Base-by-base conservation (phyloP, 2,329 filamentous ascomycete genomes). In the Dactylellina cionopaga region DNA sequence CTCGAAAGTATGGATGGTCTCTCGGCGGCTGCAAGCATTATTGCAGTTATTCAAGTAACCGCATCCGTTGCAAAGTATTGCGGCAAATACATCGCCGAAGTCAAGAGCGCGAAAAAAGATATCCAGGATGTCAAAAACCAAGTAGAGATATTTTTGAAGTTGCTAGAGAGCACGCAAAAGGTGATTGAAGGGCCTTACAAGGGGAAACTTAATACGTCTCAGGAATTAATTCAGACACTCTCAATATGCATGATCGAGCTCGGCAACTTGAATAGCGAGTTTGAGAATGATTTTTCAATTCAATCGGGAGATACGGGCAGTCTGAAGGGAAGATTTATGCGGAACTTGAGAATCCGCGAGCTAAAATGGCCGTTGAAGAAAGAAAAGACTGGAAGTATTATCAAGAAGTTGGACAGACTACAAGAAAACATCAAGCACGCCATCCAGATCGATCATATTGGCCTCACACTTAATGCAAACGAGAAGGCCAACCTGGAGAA, bases 11-110 rank as follows among this genome's bases (percentile, higher is more conserved):
- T 63, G 52, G 52, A 68, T 33, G 52, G 49, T 15, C 52, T 74
- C 5, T 60, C 52, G 19, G 46, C 17, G 15, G 69, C 63, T 29
- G 62, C 62, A 22, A 74, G 62, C 54, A 22, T 72, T 13, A 72
- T 72, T 35, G 63, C 55, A 24, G 52, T 62, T 13, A 25, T 64
- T 7, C 44, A 71, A 25, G 24, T 58, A 22, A 46, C 58, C 5
- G 22, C 58, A 35, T 19, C 11, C 37, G 31, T 65, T 25, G 46
- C 49, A 15, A 55, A 49, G 13, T 3, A 66, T 15, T 71, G 56
- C 35, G 11, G 5, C 9, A 15, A 59, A 17, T 66, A 66, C 29
- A 13, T 27, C 24, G 7, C 24, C 33, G 62, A 29, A 19, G 62
- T 66, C 9, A 66, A 55, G 24, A 59, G 60, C 39, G 62, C 62